phyloP scores from a whole-genome alignment of 2,329 filamentous ascomycete species.

The Lasiodiplodia hormozganensis region DNA sequence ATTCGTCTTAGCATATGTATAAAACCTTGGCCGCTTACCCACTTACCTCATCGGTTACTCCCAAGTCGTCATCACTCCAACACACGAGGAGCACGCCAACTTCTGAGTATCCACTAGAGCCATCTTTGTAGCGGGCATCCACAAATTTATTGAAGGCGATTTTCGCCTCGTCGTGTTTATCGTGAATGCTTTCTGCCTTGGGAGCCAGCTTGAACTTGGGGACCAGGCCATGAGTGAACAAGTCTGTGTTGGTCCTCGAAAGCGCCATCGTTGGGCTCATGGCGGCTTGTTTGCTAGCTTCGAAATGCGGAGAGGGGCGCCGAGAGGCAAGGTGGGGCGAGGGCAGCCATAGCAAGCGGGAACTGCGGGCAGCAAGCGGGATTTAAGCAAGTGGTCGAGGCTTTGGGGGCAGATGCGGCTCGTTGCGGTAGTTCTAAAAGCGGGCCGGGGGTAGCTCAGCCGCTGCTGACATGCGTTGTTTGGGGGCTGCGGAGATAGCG shows the following conservation, averaged over 20 bases:
- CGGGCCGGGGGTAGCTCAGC: conserved; percentile 5
- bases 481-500: not conserved
- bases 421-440: conserved; percentile 11
- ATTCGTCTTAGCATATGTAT: not conserved
- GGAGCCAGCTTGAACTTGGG: not conserved
- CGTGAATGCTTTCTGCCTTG: not conserved
- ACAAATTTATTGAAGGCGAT: not conserved
- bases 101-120: conserved; percentile 29
- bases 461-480: conserved; percentile 5
- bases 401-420: not conserved
- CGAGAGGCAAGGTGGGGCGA: not conserved
- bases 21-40: not conserved
- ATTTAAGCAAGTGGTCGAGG: conserved; percentile 3
- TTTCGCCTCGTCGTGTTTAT: not conserved
- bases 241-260: not conserved
- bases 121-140: not conserved
- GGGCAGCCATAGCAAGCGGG: not conserved
- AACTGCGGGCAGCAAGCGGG: not conserved
- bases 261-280: not conserved
- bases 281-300: not conserved
- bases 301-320: not conserved
- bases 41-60: conserved; percentile 30
- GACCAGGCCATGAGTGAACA: not conserved
- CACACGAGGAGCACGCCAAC: conserved; percentile 32
- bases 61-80: conserved; percentile 32